Conservation (phyloP, 164 flowering plant genomes). For the Liquidambar formosana region DNA sequence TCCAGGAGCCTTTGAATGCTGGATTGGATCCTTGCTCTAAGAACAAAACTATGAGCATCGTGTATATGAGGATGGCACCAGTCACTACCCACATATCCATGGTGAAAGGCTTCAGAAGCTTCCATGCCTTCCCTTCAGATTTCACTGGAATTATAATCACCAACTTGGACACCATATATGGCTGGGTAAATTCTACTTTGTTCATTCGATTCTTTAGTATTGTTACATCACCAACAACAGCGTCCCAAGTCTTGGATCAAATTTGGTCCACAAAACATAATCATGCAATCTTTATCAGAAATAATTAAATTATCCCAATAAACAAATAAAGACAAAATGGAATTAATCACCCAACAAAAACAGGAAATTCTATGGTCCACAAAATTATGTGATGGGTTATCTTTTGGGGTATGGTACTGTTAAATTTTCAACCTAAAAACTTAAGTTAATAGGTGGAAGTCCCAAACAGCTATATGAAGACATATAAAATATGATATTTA, state of each 20-base stretch:
- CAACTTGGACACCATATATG: conserved; percentile 48
- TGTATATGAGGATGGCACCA: conserved; percentile 32
- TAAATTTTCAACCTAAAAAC: too few relatives aligned
- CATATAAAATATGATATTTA: too few relatives aligned
- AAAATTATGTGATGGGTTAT: too few relatives aligned
- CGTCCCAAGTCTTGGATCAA: conserved; percentile 33
- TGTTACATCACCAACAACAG: conserved; percentile 53
- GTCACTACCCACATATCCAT: conserved; percentile 47
- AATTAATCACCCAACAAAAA: too few relatives aligned
- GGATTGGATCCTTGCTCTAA: conserved; percentile 49
- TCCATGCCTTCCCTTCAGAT: conserved; percentile 26
- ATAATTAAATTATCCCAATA: too few relatives aligned
- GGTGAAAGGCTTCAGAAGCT: conserved; percentile 57
- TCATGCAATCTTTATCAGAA: too few relatives aligned
- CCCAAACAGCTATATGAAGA: too few relatives aligned
- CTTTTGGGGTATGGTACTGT: too few relatives aligned
- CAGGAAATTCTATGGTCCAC: too few relatives aligned
- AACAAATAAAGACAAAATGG: neutral
- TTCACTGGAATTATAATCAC: conserved; percentile 38
- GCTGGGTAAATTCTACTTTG: conserved; percentile 53
- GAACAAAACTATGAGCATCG: conserved; percentile 44
- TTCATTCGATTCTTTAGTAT: conserved; percentile 36
- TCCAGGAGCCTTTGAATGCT: conserved; percentile 43
- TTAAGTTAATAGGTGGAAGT: too few relatives aligned
- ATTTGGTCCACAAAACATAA: neutral